Evolutionary conservation across 31 red algal species (phyloP), one percentile per base, ranked within the genome.

Genomic region (Asparagopsis taxiformis): DNA sequence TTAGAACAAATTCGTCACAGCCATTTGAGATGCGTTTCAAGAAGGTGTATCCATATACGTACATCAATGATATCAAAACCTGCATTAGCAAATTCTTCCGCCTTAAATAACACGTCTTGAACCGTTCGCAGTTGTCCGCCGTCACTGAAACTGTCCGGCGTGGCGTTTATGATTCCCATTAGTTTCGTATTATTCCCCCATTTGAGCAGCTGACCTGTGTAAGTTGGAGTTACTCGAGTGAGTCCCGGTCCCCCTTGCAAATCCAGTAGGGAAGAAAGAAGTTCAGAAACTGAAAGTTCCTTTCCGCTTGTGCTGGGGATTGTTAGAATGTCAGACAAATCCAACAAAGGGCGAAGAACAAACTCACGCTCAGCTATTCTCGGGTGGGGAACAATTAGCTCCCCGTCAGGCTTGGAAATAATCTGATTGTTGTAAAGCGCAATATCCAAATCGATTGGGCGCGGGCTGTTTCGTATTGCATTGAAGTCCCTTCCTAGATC

Each of bases 71-170:
- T 20, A 31, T 65, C 60, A 34, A 79, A 79, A 17, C 81, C 94
- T 0, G 56, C 55, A 20, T 57, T 36, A 1, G 50, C 56, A 33
- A 98, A 78, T 28, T 64, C 55, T 19, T 84, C 80, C 9, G 90
- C 94, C 31, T 82, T 56, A 16, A 32, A 9, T 16, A 93, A 37
- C 0, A 84, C 89, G 17, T 9, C 30, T 0, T 69, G 68, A 13
- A 93, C 70, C n/a, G 51, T 60, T 21, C 51, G 60, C 38, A 56
- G 20, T 19, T 68, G 11, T 15, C 89, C 80, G 19, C 94, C 94
- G 56, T 98, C 90, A 52, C 89, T 93, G 62, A 98, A 98, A 34
- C 84, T 90, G 63, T 98, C 94, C 0, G 94, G 94, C 2, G 94
- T 98, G 13, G 76, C 89, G 70, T 98, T 98, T 4, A 98, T 54